Base-by-base conservation (phyloP, 305 asterid genomes). In the Fraxinus albicans region DNA sequence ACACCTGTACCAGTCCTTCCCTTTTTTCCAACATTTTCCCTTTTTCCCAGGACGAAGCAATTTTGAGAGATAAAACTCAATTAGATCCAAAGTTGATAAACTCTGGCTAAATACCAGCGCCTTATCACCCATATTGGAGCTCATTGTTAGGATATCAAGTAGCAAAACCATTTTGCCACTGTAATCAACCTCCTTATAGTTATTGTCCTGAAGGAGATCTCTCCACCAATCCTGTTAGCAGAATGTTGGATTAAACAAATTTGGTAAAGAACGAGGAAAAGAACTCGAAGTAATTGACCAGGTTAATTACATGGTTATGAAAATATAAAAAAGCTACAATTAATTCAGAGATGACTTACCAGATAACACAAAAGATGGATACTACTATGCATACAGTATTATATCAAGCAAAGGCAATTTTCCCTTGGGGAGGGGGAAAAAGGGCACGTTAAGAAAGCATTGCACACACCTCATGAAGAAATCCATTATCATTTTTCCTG, bases 1-100 rank as follows among this genome's bases (percentile, higher is more conserved):
- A 63, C 88, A 93, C 99, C 98, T 95, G 86, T 95, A 97, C 99
- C 99, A 95, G 86, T 97, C 99, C 91, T 97, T 97, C 83, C 97
- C 98, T 84, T 90, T 92, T 86, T 88, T 94, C 98, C 98, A 97
- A 76, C 87, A 89, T 86, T 94, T 97, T 21, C 94, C 95, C 1
- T 81, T 89, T 90, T 90, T 94, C 88, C 95, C 90, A n/a, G 92
- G 90, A 73, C 98, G 97, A 78, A 88, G 87, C 86, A 94, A 82
- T 88, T 87, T 97, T 34, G 98, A 92, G 88, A 97, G 97, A 86
- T 95, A 94, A 81, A 76, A 83, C 85, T 97, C 99, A 83, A 95
- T 93, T 78, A 97, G 92, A 87, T 97, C 99, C 85, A 97, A 84
- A 7, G 99, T 97, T 79, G 91, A 85, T 81, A 97, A 83, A 86